A percentile compares a stretch with the other conserved stretches of the same genome.
phyloP scores from a whole-genome alignment of 192 early-diverging fungal genomes.

The Entomortierella lignicola region DNA sequence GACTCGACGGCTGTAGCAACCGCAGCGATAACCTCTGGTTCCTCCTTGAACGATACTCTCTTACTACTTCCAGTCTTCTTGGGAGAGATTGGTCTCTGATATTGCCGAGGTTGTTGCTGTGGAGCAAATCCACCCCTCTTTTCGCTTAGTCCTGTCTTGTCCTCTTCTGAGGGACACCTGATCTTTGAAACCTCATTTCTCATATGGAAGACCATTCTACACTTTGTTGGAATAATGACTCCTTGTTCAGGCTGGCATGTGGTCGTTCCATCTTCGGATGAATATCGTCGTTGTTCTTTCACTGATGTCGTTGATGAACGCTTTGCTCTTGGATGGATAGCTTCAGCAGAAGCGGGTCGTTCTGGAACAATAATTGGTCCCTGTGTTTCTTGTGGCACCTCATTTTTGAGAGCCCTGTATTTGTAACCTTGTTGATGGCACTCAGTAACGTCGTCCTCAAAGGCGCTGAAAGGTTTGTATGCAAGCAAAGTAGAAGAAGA shows the following conservation, averaged over 20 bases:
- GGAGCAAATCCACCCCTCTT: neutral
- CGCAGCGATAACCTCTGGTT: neutral
- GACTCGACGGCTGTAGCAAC: neutral
- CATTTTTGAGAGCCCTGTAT: neutral
- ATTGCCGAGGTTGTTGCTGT: conserved; percentile 12
- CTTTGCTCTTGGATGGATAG: conserved; percentile 12
- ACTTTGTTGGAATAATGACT: conserved; percentile 32
- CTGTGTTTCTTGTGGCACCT: conserved; percentile 3
- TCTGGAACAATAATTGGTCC: neutral
- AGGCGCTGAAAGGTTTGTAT: conserved; percentile 7
- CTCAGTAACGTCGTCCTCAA: conserved; percentile 2
- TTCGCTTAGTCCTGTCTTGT: conserved; percentile 6
- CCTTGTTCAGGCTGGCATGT: neutral
- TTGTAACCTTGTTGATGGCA: neutral
- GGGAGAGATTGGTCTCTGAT: neutral
- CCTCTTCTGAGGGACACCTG: conserved; percentile 5
- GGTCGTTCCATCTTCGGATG: conserved; percentile 32
- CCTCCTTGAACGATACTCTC: conserved; percentile 34
- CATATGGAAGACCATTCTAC: conserved; percentile 50
- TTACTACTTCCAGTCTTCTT: conserved; percentile 19
- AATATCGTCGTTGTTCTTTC: conserved; percentile 14
- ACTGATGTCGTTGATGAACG: neutral
- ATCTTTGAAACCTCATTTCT: conserved; percentile 28
- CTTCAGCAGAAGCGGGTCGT: neutral
- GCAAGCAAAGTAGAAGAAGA: neutral